A percentile compares a stretch with the other conserved stretches of the same genome.
phyloP scores from a whole-genome alignment of 2,329 filamentous ascomycete genomes.

The Domatiomyces globalis region DNA sequence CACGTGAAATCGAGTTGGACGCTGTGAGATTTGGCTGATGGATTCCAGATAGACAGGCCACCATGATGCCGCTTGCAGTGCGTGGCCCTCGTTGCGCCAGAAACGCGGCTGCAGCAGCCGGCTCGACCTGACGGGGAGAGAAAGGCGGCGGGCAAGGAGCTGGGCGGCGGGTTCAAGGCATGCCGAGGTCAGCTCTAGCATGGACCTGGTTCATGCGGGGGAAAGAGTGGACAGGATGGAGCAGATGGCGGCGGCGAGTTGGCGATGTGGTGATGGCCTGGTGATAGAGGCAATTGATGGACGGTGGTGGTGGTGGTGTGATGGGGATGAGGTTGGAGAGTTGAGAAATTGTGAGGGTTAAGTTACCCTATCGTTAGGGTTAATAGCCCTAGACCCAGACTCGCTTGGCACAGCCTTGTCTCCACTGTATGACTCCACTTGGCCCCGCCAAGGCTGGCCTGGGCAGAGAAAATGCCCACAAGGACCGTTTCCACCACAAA shows the following conservation, averaged over 20 bases:
- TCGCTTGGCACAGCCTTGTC: not conserved
- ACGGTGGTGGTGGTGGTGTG: not conserved
- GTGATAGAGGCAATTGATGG: not conserved
- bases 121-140: conserved; percentile 25
- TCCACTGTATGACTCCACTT: not conserved
- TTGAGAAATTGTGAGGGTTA: not conserved
- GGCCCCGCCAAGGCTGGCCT: not conserved
- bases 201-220: conserved; percentile 23
- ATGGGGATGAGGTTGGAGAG: not conserved
- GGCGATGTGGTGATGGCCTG: too few species aligned
- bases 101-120: conserved; percentile 25
- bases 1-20: not conserved
- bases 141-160: conserved; percentile 30
- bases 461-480: not conserved
- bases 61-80: conserved; percentile 23
- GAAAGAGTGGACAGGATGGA: too few species aligned
- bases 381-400: too few species aligned
- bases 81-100: conserved; percentile 23
- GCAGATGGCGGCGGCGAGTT: not conserved
- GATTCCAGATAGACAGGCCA: conserved; percentile 22
- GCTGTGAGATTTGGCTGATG: conserved; percentile 5
- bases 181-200: conserved; percentile 39
- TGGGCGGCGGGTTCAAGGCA: conserved; percentile 37
- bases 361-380: not conserved
- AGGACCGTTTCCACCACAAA: not conserved